These are phyloP conservation scores for Cyberlindnera misumaiensis DNA, from an alignment of 805 yeast genomes.

Conservation along the genomic window DNA sequence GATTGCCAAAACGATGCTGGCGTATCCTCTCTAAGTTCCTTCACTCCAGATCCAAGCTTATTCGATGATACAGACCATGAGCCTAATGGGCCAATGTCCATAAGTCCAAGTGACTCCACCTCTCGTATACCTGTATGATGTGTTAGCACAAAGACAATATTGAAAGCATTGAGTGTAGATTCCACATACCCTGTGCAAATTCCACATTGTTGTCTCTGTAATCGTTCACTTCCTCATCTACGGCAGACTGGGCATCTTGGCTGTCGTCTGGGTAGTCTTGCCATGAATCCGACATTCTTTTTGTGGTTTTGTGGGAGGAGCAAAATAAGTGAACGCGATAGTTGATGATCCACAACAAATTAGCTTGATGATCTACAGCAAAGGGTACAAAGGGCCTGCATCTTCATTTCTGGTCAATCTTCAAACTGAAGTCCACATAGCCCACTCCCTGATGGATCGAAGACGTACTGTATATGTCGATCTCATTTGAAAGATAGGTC, in stretches of 20 bases:
- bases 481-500: conserved; percentile 62
- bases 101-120: conserved; percentile 49
- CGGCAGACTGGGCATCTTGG: conserved; percentile 3
- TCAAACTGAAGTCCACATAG: conserved; percentile 77
- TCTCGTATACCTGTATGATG: conserved; percentile 39
- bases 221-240: conserved; percentile 1
- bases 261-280: conserved; percentile 21
- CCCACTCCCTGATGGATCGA: conserved; percentile 89
- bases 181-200: conserved; percentile 16
- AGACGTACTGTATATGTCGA: conserved; percentile 87
- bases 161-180: not conserved
- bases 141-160: not conserved
- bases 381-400: not conserved
- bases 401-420: conserved; percentile 39
- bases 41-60: conserved; percentile 67
- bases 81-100: conserved; percentile 76
- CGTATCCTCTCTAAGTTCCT: conserved; percentile 65
- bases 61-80: conserved; percentile 76
- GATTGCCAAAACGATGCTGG: conserved; percentile 87
- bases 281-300: conserved; percentile 25
- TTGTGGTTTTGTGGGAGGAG: not conserved
- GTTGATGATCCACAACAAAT: too few species aligned
- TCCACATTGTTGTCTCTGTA: conserved; percentile 9
- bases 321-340: not conserved
- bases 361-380: too few species aligned